These are phyloP conservation scores for Penicillium cataractarum DNA, from an alignment of 495 filamentous ascomycete genomes.

Conservation along the genomic window DNA sequence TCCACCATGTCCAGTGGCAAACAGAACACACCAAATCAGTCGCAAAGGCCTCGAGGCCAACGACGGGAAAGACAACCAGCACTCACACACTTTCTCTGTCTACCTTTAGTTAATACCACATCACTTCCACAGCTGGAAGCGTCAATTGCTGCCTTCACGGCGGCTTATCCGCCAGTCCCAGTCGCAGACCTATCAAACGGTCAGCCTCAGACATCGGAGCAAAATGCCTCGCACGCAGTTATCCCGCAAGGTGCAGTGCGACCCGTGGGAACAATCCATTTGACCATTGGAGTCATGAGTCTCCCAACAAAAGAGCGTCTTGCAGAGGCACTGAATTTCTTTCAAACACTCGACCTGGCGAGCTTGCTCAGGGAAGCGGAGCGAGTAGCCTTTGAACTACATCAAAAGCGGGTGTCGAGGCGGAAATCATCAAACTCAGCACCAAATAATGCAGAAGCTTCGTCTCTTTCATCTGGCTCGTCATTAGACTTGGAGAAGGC, in stretches of 20 bases:
- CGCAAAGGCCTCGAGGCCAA: constrained; percentile 4
- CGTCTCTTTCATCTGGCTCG: background rate
- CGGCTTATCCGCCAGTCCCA: constrained; percentile 47
- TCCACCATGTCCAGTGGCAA: constrained; percentile 21
- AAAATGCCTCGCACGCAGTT: constrained; percentile 30
- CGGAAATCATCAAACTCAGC: background rate
- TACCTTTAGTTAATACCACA: constrained; percentile 69
- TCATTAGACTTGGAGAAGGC: background rate
- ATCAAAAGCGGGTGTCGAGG: background rate
- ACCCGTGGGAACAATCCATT: constrained; percentile 78
- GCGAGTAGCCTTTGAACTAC: constrained; percentile 7
- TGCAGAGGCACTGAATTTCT: constrained; percentile 58
- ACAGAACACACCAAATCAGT: constrained; percentile 6
- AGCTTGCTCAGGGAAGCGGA: constrained; percentile 48
- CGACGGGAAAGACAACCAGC: constrained; percentile 39
- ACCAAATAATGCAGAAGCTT: background rate
- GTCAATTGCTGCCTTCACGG: constrained; percentile 62
- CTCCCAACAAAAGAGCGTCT: constrained; percentile 60
- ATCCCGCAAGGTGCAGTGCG: constrained; percentile 67
- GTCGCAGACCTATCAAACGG: constrained; percentile 1
- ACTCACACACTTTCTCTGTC: constrained; percentile 87
- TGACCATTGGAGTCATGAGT: constrained; percentile 88
- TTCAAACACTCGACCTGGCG: constrained; percentile 56
- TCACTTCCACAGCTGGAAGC: constrained; percentile 66
- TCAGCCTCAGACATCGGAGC: constrained; percentile 1